Evolutionary conservation across 495 filamentous ascomycete genomes (phyloP).

Genomic region (Talaromyces borbonicus): DNA sequence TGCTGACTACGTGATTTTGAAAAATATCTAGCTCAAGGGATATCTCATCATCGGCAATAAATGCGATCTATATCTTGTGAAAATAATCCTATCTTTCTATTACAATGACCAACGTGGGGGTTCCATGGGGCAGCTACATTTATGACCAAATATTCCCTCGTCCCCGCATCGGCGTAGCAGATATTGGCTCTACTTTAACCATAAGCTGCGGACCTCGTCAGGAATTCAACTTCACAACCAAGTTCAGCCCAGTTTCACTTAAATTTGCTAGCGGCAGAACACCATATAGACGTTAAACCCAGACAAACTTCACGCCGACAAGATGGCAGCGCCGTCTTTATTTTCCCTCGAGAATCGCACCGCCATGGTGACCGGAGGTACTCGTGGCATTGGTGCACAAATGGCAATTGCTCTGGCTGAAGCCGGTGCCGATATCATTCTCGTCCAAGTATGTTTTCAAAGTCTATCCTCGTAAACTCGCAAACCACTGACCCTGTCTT

Average conservation of each 20-base stretch:
- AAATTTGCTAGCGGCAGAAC: not conserved
- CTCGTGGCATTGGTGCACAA: conserved; percentile 68
- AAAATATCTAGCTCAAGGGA: too few species aligned
- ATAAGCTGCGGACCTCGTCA: too few species aligned
- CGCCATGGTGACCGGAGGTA: conserved; percentile 77
- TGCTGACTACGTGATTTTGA: too few species aligned
- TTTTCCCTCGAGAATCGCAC: conserved; percentile 37
- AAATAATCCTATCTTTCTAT: too few species aligned
- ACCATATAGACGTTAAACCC: not conserved
- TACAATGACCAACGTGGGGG: too few species aligned
- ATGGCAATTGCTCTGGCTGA: conserved; percentile 74
- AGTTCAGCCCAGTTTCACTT: not conserved
- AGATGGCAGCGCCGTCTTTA: not conserved
- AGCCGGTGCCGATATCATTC: conserved; percentile 72
- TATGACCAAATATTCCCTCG: too few species aligned
- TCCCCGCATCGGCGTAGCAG: too few species aligned
- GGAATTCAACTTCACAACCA: too few species aligned
- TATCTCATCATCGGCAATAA: too few species aligned
- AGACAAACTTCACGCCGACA: not conserved
- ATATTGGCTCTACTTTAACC: too few species aligned
- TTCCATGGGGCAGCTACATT: too few species aligned
- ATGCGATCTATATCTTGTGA: too few species aligned
- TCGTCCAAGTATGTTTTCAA: conserved; percentile 37
- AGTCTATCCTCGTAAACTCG: not conserved
- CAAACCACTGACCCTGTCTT: conserved; percentile 10